Evolutionary conservation across 2,329 filamentous ascomycete species (phyloP), one percentile per base, ranked within the genome.

Genomic region (Ascosphaera apis): DNA sequence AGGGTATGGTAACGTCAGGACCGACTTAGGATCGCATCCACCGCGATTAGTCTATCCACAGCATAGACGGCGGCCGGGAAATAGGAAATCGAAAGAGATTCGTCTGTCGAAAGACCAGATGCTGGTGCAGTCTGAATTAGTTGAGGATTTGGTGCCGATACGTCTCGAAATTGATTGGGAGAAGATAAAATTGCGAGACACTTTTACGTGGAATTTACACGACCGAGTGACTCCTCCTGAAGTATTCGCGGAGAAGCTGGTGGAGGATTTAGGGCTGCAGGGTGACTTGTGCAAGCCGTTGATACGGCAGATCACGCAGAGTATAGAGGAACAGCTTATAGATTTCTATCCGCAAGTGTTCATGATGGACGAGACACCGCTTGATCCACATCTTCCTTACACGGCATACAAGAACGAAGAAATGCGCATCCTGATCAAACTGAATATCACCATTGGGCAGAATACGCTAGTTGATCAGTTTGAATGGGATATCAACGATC

Each of bases 401-500:
- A 75, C 69, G 28, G 84, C 88, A 4, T 92, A 93, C 62, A 95
- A 95, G 57, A 92, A 98, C 51, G 88, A 98, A 52, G 88, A 98
- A 60, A 93, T 98, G 86, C 77, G 88, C 35, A 79, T 98, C 45
- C 61, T 91, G 31, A 72, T 98, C 56, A 95, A 93, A 56, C 66
- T 98, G 35, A 93, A 95, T 56, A 92, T 98, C 49, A 95, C 88
- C 4, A 93, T 98, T 49, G 88, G 86, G 30, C 77, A 81, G 43
- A 81, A 91, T 50, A 95, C 84, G 0, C 64, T 98, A 17, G 76
- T 93, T 25, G 88, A 98, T 49, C 88, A 95, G 52, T 95, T 98
- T 42, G 88, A 98, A 56, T 98, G 88, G 88, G 88, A 98, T 47
- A 83, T 95, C 52, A 95, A 95, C 56, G 91, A 92, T 52, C 78